Evolutionary conservation across 305 asterid genomes (phyloP).

Genomic region (Ajuga reptans): DNA sequence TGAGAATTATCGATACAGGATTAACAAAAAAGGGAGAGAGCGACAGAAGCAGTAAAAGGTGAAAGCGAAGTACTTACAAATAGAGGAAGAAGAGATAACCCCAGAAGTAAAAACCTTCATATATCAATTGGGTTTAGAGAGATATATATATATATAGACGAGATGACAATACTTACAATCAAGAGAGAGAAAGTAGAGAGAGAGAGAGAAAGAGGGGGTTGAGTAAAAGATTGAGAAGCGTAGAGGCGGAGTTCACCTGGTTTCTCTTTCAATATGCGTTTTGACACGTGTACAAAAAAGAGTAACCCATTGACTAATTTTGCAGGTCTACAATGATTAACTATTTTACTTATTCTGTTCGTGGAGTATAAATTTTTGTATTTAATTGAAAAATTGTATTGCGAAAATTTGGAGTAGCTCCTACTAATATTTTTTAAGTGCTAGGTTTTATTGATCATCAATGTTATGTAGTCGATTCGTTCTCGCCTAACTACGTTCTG

Average conservation of each 20-base stretch:
- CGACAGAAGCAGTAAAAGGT: conserved; percentile 2
- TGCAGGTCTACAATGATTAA: not conserved
- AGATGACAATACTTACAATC: not conserved
- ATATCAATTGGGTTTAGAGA: not conserved
- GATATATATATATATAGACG: not conserved
- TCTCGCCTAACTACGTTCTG: no score
- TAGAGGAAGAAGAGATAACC: conserved; percentile 10
- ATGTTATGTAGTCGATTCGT: no score
- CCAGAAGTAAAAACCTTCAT: conserved; percentile 10
- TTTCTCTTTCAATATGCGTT: conserved; percentile 20
- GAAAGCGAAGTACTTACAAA: conserved; percentile 28
- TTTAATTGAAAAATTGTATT: no score
- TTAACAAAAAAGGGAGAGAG: not conserved
- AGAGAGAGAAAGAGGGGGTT: conserved; percentile 16
- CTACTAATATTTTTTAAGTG: no score
- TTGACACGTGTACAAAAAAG: conserved; percentile 36
- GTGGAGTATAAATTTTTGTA: no score
- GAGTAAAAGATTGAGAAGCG: conserved; percentile 29
- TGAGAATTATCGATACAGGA: not conserved
- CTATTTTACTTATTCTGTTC: no score
- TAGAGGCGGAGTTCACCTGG: conserved; percentile 30
- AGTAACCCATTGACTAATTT: conserved; percentile 23
- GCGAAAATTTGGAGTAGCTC: no score
- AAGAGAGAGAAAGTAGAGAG: not conserved
- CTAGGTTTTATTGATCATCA: no score